Percentiles rank a stretch among this genome's conserved stretches.
Evolutionary conservation across 176 grass and related monocot species (phyloP).

Genomic region (Oryza glumipatula): DNA sequence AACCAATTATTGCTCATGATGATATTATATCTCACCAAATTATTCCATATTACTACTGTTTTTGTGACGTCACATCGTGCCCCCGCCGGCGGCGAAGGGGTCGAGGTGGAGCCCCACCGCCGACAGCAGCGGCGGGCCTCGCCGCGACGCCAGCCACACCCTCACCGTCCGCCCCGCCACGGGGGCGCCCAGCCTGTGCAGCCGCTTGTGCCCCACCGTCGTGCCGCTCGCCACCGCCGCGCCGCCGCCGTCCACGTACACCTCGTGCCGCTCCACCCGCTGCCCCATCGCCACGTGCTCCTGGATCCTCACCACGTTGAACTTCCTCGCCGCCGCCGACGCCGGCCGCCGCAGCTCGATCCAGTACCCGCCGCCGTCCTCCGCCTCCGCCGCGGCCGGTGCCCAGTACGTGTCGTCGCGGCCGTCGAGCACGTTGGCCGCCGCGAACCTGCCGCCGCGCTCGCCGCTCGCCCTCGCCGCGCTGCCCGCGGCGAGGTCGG

Average conservation of each 20-base stretch:
- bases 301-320: slow-evolving; percentile 88
- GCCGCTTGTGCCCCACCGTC: slow-evolving; percentile 87
- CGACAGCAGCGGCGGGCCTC: slow-evolving; percentile 69
- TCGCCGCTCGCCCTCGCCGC: slow-evolving; percentile 64
- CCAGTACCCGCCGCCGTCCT: slow-evolving; percentile 61
- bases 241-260: slow-evolving; percentile 57
- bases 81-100: slow-evolving; percentile 39
- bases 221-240: slow-evolving; percentile 59
- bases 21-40: too few relatives aligned
- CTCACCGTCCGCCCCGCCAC: slow-evolving; percentile 54
- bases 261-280: slow-evolving; percentile 65
- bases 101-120: slow-evolving; percentile 83
- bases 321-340: background rate
- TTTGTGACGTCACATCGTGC: background rate
- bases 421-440: slow-evolving; percentile 70
- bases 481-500: slow-evolving; percentile 68
- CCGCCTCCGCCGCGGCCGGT: slow-evolving; percentile 29
- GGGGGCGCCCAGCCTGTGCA: slow-evolving; percentile 64
- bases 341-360: slow-evolving; percentile 57
- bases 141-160: slow-evolving; percentile 58
- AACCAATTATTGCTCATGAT: background rate
- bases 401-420: slow-evolving; percentile 79
- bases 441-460: slow-evolving; percentile 59
- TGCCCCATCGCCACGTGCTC: slow-evolving; percentile 84
- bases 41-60: background rate